These are phyloP conservation scores for Neonectria ditissima DNA, from an alignment of 2,329 filamentous ascomycete genomes.

Conservation along the genomic window DNA sequence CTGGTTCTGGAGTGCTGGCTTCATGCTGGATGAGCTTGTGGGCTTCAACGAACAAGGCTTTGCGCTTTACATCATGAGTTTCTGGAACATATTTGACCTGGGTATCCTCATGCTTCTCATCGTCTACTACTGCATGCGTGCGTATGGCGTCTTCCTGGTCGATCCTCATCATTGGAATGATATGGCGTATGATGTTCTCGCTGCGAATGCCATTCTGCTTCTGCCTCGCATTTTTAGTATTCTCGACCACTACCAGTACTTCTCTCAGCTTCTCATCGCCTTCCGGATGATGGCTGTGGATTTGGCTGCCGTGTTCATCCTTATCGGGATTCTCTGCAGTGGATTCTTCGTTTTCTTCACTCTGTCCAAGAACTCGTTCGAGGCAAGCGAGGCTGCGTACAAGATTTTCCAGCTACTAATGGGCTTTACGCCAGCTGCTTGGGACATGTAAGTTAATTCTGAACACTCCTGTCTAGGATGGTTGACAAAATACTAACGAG, in stretches of 20 bases:
- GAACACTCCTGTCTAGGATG: not conserved
- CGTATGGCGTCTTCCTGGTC: conserved; percentile 87
- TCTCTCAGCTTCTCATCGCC: conserved; percentile 92
- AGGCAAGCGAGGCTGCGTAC: conserved; percentile 82
- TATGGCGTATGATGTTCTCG: conserved; percentile 93
- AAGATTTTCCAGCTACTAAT: conserved; percentile 93
- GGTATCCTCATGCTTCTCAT: conserved; percentile 89
- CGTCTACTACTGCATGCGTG: conserved; percentile 88
- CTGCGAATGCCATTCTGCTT: conserved; percentile 88
- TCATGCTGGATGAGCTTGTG: conserved; percentile 96
- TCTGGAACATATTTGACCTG: conserved; percentile 96
- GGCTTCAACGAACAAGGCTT: conserved; percentile 98
- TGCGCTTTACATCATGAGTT: conserved; percentile 95
- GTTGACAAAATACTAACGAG: conserved; percentile 27
- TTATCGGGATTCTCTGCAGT: conserved; percentile 89
- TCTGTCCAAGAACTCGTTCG: conserved; percentile 77
- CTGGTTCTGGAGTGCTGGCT: conserved; percentile 98
- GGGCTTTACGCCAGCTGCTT: conserved; percentile 95
- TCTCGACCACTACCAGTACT: conserved; percentile 94
- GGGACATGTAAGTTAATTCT: conserved; percentile 75
- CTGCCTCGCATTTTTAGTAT: conserved; percentile 93
- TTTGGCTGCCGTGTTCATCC: conserved; percentile 82
- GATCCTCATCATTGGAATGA: conserved; percentile 81
- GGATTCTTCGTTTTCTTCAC: conserved; percentile 97
- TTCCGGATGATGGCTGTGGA: conserved; percentile 96